Percentiles rank a stretch among this genome's conserved stretches.
phyloP scores from a whole-genome alignment of 495 filamentous ascomycete genomes.

The Coniosporium apollinis region DNA sequence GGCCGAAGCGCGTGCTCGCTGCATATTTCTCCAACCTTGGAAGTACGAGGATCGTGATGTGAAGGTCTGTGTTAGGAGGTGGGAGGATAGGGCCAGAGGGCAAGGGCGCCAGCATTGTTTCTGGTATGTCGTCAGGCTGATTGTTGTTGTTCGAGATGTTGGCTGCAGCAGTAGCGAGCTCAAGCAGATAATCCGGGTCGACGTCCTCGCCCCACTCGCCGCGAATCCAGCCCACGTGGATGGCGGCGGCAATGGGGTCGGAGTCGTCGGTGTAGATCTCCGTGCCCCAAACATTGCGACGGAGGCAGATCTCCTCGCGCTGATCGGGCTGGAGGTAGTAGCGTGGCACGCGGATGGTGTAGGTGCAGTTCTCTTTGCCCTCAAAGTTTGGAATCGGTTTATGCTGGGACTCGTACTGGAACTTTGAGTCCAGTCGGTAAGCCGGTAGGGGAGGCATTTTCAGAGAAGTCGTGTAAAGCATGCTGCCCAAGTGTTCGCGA shows the following conservation, averaged over 20 bases:
- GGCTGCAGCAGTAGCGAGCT: constrained; percentile 25
- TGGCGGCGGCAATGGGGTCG: constrained; percentile 79
- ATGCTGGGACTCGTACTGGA: constrained; percentile 53
- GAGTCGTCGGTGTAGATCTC: constrained; percentile 94
- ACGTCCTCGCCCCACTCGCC: constrained; percentile 74
- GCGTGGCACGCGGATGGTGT: constrained; percentile 71
- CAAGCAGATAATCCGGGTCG: constrained; percentile 47
- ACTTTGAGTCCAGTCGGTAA: constrained; percentile 31
- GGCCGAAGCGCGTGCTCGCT: constrained; percentile 53
- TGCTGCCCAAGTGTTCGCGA: constrained; percentile 68
- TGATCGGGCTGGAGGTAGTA: constrained; percentile 49
- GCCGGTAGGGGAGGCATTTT: constrained; percentile 27
- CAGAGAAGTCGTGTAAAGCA: constrained; percentile 36
- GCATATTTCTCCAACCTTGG: constrained; percentile 63
- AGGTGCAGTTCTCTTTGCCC: constrained; percentile 73
- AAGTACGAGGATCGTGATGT: constrained; percentile 70
- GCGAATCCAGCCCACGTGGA: constrained; percentile 82
- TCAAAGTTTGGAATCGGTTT: constrained; percentile 63
- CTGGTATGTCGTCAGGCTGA: constrained; percentile 13
- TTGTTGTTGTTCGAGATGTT: constrained; percentile 18
- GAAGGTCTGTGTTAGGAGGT: constrained; percentile 51
- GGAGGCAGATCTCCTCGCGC: constrained; percentile 64
- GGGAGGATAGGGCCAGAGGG: constrained; percentile 32
- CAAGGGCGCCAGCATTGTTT: constrained; percentile 27
- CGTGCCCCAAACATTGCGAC: constrained; percentile 75